These are phyloP conservation scores for Saccharomycopsis sp. DNA, from an alignment of 805 yeast species.

Conservation along the genomic window DNA sequence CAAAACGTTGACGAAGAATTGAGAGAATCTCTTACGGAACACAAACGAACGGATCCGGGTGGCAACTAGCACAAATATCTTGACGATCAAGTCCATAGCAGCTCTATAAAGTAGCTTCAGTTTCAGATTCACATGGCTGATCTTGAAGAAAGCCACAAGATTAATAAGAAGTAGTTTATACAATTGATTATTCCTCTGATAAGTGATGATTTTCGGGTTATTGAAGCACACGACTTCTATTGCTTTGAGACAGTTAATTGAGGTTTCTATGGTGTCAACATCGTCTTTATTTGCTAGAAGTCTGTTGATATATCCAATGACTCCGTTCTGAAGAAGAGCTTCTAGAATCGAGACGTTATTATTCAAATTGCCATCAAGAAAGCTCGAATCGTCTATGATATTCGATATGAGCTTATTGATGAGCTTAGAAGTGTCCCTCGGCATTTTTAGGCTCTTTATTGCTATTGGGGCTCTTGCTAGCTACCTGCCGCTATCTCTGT, in stretches of 20 bases:
- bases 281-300: background rate
- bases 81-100: background rate
- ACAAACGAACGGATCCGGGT: slow-evolving; percentile 5
- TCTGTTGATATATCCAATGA: slow-evolving; percentile 1
- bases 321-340: slow-evolving; percentile 14
- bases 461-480: too few relatives aligned
- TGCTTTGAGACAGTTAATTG: slow-evolving; percentile 11
- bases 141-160: slow-evolving; percentile 8
- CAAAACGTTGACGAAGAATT: background rate
- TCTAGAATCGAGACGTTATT: slow-evolving; percentile 15
- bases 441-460: too few relatives aligned
- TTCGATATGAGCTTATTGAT: slow-evolving; percentile 12
- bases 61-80: slow-evolving; percentile 3
- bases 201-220: slow-evolving; percentile 8
- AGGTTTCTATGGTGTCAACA: background rate
- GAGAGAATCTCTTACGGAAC: background rate
- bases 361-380: slow-evolving; percentile 9
- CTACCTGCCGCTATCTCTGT: background rate
- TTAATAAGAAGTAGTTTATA: slow-evolving; percentile 4
- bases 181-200: background rate
- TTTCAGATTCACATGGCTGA: background rate
- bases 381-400: slow-evolving; percentile 11
- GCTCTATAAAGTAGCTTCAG: background rate
- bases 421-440: slow-evolving; percentile 2
- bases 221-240: slow-evolving; percentile 10